These are phyloP conservation scores for Pyrenochaeta sp. DNA, from an alignment of 2,329 filamentous ascomycete genomes.

Conservation along the genomic window DNA sequence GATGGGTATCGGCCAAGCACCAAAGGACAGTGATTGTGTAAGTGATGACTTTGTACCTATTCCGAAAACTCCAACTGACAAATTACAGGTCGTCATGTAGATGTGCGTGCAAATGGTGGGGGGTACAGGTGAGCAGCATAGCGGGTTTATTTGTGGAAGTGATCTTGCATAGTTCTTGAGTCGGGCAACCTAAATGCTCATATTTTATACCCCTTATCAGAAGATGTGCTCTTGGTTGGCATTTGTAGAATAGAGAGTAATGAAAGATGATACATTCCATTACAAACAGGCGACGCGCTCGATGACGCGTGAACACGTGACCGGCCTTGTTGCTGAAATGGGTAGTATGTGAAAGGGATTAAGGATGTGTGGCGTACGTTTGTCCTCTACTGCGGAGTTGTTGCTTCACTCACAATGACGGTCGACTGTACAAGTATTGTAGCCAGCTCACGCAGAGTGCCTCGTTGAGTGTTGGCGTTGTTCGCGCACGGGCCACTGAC, in stretches of 20 bases:
- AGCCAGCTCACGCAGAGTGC: no score
- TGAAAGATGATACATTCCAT: not conserved
- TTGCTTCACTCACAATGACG: no score
- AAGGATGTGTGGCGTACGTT: no score
- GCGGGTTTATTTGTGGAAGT: conserved; percentile 18
- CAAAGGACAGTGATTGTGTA: conserved; percentile 92
- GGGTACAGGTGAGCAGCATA: conserved; percentile 27
- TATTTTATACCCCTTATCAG: conserved; percentile 17
- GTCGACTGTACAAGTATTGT: no score
- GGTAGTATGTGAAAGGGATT: no score
- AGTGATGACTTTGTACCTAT: conserved; percentile 42
- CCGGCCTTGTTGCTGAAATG: no score
- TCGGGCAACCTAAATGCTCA: conserved; percentile 8
- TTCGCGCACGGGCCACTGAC: no score
- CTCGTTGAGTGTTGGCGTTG: no score
- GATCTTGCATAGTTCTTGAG: conserved; percentile 16
- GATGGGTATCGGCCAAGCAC: conserved; percentile 90
- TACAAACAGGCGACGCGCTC: not conserved
- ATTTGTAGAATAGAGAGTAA: conserved; percentile 7
- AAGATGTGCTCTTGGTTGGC: not conserved
- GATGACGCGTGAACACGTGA: conserved; percentile 26
- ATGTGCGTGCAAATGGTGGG: not conserved
- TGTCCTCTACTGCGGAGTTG: no score
- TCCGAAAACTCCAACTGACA: conserved; percentile 10
- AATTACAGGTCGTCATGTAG: conserved; percentile 39